A percentile compares a stretch with the other conserved stretches of the same genome.
Conservation (phyloP, 2,329 filamentous ascomycete genomes). For the Ophiostoma pallidulum region DNA sequence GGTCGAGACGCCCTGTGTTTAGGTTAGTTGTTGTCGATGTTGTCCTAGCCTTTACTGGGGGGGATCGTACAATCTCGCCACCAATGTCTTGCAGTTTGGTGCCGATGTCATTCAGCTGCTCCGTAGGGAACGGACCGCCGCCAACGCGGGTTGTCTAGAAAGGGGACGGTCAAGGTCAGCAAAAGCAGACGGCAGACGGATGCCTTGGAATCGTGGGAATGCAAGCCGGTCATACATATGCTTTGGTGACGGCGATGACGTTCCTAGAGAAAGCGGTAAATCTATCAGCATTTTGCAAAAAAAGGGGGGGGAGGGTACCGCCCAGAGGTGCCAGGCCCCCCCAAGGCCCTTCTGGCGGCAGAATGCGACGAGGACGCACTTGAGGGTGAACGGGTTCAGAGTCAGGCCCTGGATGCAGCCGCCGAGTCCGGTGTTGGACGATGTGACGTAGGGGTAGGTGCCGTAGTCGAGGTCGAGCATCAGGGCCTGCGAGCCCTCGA, state of each 20-base stretch:
- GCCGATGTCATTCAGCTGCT: slow-evolving; percentile 34
- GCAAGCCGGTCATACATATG: slow-evolving; percentile 30
- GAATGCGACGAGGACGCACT: neutral
- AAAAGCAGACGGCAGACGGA: neutral
- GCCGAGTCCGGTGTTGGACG: slow-evolving; percentile 47
- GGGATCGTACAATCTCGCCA: slow-evolving; percentile 13
- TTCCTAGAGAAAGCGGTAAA: slow-evolving; percentile 29
- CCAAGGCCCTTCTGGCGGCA: too few species aligned
- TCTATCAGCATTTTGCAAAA: neutral
- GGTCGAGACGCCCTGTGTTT: slow-evolving; percentile 33
- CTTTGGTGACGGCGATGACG: slow-evolving; percentile 56
- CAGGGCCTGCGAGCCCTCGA: slow-evolving; percentile 43
- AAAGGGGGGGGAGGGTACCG: too few species aligned
- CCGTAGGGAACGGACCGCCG: slow-evolving; percentile 53
- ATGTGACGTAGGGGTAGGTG: slow-evolving; percentile 51
- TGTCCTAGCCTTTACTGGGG: too few species aligned
- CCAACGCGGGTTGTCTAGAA: slow-evolving; percentile 45
- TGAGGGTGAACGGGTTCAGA: slow-evolving; percentile 13
- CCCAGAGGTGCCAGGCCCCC: too few species aligned
- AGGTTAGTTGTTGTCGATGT: too few species aligned
- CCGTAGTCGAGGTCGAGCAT: slow-evolving; percentile 48
- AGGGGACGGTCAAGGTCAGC: too few species aligned
- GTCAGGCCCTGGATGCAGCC: slow-evolving; percentile 32
- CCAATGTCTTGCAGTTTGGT: slow-evolving; percentile 29
- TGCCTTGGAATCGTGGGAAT: too few species aligned